Conservation (phyloP, 2,329 filamentous ascomycete species). For the Aspergillus nomiae region DNA sequence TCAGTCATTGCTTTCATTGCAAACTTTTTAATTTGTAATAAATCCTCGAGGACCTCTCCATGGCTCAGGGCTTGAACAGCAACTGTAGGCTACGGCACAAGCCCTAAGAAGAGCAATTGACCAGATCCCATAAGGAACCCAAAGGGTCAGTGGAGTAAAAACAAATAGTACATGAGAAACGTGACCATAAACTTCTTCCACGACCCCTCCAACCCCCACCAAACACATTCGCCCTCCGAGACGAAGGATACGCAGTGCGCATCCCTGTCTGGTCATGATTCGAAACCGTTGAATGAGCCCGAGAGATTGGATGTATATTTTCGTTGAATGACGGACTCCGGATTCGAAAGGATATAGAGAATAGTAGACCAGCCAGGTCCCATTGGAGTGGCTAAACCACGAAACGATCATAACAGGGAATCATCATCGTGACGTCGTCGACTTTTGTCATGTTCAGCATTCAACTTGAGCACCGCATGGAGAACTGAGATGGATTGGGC, state of each 20-base stretch:
- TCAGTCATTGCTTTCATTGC: conserved; percentile 14
- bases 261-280: conserved; percentile 27
- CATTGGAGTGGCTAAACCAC: conserved; percentile 28
- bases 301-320: conserved; percentile 25
- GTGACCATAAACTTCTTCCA: conserved; percentile 12
- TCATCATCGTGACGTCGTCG: conserved; percentile 36
- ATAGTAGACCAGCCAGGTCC: conserved; percentile 25
- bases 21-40: conserved; percentile 34
- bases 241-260: conserved; percentile 13
- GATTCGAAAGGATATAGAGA: conserved; percentile 19
- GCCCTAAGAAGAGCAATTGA: conserved; percentile 33
- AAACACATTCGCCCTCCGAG: conserved; percentile 37
- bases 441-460: conserved; percentile 43
- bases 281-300: conserved; percentile 35
- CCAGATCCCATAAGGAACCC: conserved; percentile 35
- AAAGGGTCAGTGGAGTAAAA: conserved; percentile 20
- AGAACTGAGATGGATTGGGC: conserved; percentile 57
- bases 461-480: conserved; percentile 40
- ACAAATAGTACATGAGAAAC: conserved; percentile 17
- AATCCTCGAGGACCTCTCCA: conserved; percentile 42
- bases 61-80: conserved; percentile 23
- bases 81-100: conserved; percentile 21
- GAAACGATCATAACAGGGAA: conserved; percentile 31
- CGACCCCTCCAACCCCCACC: conserved; percentile 37
- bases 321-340: conserved; percentile 35